A percentile compares a stretch with the other conserved stretches of the same genome.
phyloP scores from a whole-genome alignment of 2,329 filamentous ascomycete genomes.

The Fusarium aywerte region DNA sequence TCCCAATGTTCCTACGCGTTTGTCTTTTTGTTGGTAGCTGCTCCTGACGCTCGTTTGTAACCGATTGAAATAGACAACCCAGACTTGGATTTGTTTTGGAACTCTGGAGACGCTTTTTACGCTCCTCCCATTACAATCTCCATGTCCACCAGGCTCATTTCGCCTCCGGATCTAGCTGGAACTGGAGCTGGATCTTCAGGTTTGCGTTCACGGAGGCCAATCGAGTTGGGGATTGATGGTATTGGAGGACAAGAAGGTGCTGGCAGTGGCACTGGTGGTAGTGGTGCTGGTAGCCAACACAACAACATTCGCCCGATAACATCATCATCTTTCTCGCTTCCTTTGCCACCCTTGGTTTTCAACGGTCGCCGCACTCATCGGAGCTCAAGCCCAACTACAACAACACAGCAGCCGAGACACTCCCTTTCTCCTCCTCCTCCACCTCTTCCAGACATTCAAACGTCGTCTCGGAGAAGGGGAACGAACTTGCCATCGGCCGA shows the following conservation, averaged over 20 bases:
- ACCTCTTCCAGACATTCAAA: background rate
- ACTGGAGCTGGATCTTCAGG: conserved; percentile 21
- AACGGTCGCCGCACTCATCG: conserved; percentile 12
- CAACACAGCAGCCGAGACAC: conserved; percentile 26
- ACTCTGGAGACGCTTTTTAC: conserved; percentile 26
- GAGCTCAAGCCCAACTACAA: conserved; percentile 26
- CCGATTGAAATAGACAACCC: conserved; percentile 39
- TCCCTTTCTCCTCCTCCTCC: conserved; percentile 12
- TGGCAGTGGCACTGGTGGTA: conserved; percentile 15
- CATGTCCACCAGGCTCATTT: conserved; percentile 41
- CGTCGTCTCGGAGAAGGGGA: conserved; percentile 10
- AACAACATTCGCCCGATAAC: conserved; percentile 31
- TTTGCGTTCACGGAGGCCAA: conserved; percentile 29
- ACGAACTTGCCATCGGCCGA: conserved; percentile 9
- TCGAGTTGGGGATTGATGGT: conserved; percentile 23
- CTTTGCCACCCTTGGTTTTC: conserved; percentile 38
- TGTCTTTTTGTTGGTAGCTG: conserved; percentile 15
- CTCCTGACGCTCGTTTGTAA: conserved; percentile 41
- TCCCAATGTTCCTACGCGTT: conserved; percentile 9
- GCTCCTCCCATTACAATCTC: conserved; percentile 38
- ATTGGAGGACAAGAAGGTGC: background rate
- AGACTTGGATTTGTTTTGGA: conserved; percentile 38
- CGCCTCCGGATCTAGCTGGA: conserved; percentile 28
- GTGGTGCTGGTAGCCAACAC: conserved; percentile 23
- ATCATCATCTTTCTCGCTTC: conserved; percentile 5